These are phyloP conservation scores for Saksenaea oblongispora DNA, from an alignment of 371 early-diverging fungal genomes.

Conservation along the genomic window DNA sequence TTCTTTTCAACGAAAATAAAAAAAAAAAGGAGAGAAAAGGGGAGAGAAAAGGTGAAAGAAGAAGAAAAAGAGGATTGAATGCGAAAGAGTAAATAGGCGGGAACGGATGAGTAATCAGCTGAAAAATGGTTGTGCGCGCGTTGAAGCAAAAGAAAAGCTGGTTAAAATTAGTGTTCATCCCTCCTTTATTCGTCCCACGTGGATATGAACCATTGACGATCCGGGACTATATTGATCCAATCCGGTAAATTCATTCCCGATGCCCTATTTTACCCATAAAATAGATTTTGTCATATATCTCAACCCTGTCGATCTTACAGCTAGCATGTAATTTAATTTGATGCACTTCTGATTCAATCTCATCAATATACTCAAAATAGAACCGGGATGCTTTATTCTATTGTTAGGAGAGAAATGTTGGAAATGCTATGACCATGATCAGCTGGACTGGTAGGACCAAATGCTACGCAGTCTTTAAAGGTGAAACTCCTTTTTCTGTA, in stretches of 20 bases:
- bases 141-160: neutral
- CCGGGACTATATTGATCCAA: neutral
- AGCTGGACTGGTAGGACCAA: too few species aligned
- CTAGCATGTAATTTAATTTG: neutral
- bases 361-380: too few species aligned
- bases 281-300: neutral
- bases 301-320: neutral
- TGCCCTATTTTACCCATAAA: neutral
- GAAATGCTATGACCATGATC: too few species aligned
- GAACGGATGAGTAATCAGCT: slow-evolving; percentile 1
- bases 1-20: neutral
- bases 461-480: too few species aligned
- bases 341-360: too few species aligned
- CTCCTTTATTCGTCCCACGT: slow-evolving; percentile 2
- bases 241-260: neutral
- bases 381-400: too few species aligned
- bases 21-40: neutral
- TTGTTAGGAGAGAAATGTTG: too few species aligned
- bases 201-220: neutral
- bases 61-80: neutral
- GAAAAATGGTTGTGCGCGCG: neutral
- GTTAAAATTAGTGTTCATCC: neutral
- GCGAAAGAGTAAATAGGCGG: neutral
- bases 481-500: too few species aligned
- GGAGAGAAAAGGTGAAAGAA: neutral